Percentiles rank a stretch among this genome's conserved stretches.
Conservation (phyloP, 176 grass and related monocot species). For the Tillandsia leiboldiana region DNA sequence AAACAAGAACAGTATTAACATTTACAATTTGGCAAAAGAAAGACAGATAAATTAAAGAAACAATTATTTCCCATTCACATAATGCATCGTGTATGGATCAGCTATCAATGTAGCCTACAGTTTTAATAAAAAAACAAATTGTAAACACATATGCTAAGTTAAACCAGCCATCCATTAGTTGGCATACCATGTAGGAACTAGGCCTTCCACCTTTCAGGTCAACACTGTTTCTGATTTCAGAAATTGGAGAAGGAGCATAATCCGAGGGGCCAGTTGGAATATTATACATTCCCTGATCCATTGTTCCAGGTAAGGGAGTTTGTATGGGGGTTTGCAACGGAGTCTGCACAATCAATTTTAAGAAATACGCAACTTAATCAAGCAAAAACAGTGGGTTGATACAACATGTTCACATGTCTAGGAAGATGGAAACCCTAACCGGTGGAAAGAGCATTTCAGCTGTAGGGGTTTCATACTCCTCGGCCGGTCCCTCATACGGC, state of each 20-base stretch:
- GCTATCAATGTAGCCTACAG: too few relatives aligned
- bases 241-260: conserved; percentile 75
- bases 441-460: conserved; percentile 87
- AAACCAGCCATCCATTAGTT: neutral
- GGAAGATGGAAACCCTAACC: conserved; percentile 18
- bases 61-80: neutral
- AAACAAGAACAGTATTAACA: too few relatives aligned
- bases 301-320: conserved; percentile 44
- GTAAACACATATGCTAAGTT: neutral
- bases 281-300: conserved; percentile 64
- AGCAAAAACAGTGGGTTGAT: neutral
- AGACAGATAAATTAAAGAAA: neutral
- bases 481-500: conserved; percentile 73
- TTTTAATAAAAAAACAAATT: neutral
- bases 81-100: neutral
- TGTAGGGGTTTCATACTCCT: conserved; percentile 94
- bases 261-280: conserved; percentile 76
- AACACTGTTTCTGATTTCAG: conserved; percentile 57
- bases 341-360: conserved; percentile 32
- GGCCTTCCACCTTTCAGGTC: conserved; percentile 55
- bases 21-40: neutral
- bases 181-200: conserved; percentile 66
- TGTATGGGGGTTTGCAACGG: conserved; percentile 76
- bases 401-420: neutral
- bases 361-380: neutral